phyloP scores from a whole-genome alignment of 129 eudicot species.

The Flaveria ramosissima region DNA sequence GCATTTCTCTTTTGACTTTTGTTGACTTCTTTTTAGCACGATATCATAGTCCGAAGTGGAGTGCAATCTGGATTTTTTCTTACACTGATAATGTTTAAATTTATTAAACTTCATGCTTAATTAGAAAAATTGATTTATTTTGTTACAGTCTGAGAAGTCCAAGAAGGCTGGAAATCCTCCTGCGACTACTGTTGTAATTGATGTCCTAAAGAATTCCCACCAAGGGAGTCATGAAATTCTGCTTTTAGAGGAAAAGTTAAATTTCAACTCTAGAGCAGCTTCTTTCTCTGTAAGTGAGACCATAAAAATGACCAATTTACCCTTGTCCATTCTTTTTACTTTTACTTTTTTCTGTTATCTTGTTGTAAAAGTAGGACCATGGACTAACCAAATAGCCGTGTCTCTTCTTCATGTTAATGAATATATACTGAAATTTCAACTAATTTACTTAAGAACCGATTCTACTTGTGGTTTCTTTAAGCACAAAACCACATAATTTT shows the following conservation, averaged over 20 bases:
- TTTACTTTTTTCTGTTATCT: not conserved
- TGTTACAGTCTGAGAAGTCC: constrained; percentile 83
- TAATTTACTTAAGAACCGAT: no score
- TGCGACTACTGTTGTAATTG: constrained; percentile 56
- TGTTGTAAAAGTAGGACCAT: not conserved
- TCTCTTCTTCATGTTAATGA: no score
- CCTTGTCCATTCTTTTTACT: not conserved
- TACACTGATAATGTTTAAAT: not conserved
- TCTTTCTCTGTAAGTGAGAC: constrained; percentile 62
- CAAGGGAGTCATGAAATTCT: constrained; percentile 49
- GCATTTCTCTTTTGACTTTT: constrained; percentile 1
- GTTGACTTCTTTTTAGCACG: not conserved
- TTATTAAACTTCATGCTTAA: not conserved
- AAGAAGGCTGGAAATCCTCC: constrained; percentile 83
- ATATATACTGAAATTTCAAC: no score
- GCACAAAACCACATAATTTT: no score
- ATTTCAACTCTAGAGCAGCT: constrained; percentile 82
- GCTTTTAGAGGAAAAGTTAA: constrained; percentile 77
- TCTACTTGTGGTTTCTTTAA: no score
- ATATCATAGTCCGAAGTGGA: not conserved
- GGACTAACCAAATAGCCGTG: no score
- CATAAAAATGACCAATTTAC: constrained; percentile 25
- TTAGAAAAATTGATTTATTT: constrained; percentile 8
- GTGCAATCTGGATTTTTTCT: not conserved
- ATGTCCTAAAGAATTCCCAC: constrained; percentile 59